phyloP scores from a whole-genome alignment of 164 flowering plant genomes.

The Vitis amurensis region DNA sequence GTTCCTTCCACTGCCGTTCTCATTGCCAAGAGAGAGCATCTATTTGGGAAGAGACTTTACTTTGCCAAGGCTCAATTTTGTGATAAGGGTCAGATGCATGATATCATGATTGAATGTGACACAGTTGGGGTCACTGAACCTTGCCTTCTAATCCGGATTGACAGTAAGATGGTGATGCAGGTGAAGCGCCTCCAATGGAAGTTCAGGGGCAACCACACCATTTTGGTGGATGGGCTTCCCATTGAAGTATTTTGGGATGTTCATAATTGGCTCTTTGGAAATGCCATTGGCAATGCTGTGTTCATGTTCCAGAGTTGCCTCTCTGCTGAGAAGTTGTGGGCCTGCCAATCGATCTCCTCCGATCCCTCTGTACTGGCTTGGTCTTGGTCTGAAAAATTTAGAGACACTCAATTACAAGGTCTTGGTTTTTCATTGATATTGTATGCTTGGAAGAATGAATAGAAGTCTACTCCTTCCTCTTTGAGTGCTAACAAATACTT shows the following conservation, averaged over 20 bases:
- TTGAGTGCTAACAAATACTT: constrained; percentile 2
- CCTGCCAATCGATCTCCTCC: constrained; percentile 15
- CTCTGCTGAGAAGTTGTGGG: constrained; percentile 38
- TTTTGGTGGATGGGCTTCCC: constrained; percentile 45
- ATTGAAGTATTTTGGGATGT: constrained; percentile 64
- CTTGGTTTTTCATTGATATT: constrained; percentile 35
- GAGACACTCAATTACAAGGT: constrained; percentile 27
- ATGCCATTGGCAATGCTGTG: constrained; percentile 37
- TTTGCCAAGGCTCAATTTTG: constrained; percentile 38
- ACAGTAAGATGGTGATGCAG: constrained; percentile 40
- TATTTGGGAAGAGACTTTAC: constrained; percentile 46
- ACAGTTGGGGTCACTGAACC: constrained; percentile 32
- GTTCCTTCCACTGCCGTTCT: constrained; percentile 20
- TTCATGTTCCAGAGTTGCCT: constrained; percentile 53
- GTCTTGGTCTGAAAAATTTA: constrained; percentile 26
- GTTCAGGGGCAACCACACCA: constrained; percentile 50
- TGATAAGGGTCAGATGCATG: constrained; percentile 37
- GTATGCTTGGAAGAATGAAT: constrained; percentile 56
- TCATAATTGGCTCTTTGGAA: constrained; percentile 54
- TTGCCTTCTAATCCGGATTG: constrained; percentile 42
- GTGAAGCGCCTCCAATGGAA: constrained; percentile 57
- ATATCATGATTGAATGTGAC: constrained; percentile 42
- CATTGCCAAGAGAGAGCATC: constrained; percentile 41
- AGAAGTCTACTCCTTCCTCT: constrained; percentile 1
- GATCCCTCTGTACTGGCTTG: constrained; percentile 26